Evolutionary conservation across 768 basidiomycete species (phyloP), one percentile per base, ranked within the genome.

Genomic region (Auricularia sp.): DNA sequence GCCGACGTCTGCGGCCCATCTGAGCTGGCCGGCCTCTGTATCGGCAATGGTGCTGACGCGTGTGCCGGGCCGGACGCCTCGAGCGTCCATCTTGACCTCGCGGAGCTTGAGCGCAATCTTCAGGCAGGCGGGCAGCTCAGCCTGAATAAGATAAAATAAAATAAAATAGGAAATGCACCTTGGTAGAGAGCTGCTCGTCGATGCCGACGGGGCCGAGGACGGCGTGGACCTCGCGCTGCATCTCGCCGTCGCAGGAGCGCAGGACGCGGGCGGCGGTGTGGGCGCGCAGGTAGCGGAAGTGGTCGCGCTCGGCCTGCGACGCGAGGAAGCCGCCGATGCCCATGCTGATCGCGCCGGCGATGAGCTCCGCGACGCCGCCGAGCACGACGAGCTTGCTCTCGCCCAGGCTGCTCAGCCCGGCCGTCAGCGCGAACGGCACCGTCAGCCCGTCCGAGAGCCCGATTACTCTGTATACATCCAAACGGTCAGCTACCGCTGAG

Each of bases 301-400:
- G 90, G 73, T 98, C 96, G 56, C 94, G 87, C 75, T 99, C 97
- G 36, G 96, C 89, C 75, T 99, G 92, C 1, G 95, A 93, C 2
- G 94, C 94, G 61, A 99, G 87, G 82, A 96, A 98, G 21, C 96
- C 96, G 62, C 97, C 97, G 47, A 99, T 90, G 66, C 97, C 97
- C 96, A 99, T 99, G 1, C 91, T 93, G 59, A 98, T 91, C 12
- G 95, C 91, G 5, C 97, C 97, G 1, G 95, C 93, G 64, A 96
- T 92, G 68, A 99, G 87, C 74, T 99, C 97, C 0, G 97, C 96
- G 42, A 97, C 77, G 16, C 97, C 97, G 63, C 93, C 96, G 35
- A 96, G 83, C 61, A 96, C 88, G 67, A 99, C 97, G n/a, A 98
- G 82, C 63, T 82, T 85, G 6, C 92, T 93, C 65, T 90, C 86